Conservation (phyloP, 2,329 filamentous ascomycete genomes). For the Cryphonectria parasitica region DNA sequence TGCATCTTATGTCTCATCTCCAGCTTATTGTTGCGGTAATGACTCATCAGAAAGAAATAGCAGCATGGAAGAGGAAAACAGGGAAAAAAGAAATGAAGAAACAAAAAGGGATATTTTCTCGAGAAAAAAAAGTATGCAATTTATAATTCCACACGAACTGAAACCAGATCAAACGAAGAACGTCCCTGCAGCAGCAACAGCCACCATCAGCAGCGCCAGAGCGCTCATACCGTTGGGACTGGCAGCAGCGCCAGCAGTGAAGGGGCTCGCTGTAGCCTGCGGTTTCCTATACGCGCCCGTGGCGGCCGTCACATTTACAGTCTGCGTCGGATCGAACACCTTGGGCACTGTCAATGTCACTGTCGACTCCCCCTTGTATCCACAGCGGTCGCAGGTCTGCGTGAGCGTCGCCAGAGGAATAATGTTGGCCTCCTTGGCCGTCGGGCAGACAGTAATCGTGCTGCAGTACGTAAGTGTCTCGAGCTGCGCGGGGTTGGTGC, state of each 20-base stretch:
- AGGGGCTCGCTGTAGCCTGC: not conserved
- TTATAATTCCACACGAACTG: not conserved
- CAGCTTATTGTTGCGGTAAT: not conserved
- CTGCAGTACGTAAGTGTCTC: conserved; percentile 40
- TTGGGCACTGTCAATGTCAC: conserved; percentile 41
- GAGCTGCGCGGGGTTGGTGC: conserved; percentile 40
- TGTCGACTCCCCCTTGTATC: conserved; percentile 37
- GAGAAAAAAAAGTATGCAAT: not conserved
- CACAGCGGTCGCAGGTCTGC: conserved; percentile 39
- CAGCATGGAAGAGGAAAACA: no score
- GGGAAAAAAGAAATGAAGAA: not conserved
- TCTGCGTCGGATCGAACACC: conserved; percentile 27
- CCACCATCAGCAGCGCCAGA: conserved; percentile 3
- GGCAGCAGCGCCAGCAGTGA: not conserved
- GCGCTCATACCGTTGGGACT: not conserved
- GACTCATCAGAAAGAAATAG: not conserved
- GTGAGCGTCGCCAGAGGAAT: conserved; percentile 37
- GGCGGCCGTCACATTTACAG: not conserved
- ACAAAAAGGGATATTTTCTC: not conserved
- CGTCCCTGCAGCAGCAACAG: not conserved
- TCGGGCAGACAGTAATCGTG: conserved; percentile 35
- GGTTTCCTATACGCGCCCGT: not conserved
- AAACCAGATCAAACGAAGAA: not conserved
- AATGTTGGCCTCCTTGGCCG: conserved; percentile 18
- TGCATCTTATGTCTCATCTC: not conserved